A percentile compares a stretch with the other conserved stretches of the same genome.
phyloP scores from a whole-genome alignment of 306 rosid species.

The Malus domestica region ASM211411v1 NC_041805.1:12320001-12320500 shows the following conservation, averaged over 20 bases:
- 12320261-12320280: too few relatives aligned
- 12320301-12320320: background rate
- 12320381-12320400: background rate
- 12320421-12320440: background rate
- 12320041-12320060: slow-evolving; percentile 81
- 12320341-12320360: background rate
- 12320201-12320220: background rate
- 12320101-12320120: slow-evolving; percentile 9
- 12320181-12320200: background rate
- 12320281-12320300: background rate
- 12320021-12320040: slow-evolving; percentile 64
- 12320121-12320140: background rate
- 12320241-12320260: background rate
- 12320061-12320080: slow-evolving; percentile 52
- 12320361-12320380: background rate
- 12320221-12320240: background rate
- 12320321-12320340: too few relatives aligned
- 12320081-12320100: slow-evolving; percentile 34
- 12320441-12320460: background rate
- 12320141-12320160: slow-evolving; percentile 5
- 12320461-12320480: background rate
- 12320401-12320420: background rate
- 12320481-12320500: background rate
- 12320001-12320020: slow-evolving; percentile 86
- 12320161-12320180: background rate